Percentiles rank a stretch among this genome's conserved stretches.
These are phyloP conservation scores for Fusarium buharicum DNA, from an alignment of 2,329 filamentous ascomycete genomes.

Conservation along the genomic window DNA sequence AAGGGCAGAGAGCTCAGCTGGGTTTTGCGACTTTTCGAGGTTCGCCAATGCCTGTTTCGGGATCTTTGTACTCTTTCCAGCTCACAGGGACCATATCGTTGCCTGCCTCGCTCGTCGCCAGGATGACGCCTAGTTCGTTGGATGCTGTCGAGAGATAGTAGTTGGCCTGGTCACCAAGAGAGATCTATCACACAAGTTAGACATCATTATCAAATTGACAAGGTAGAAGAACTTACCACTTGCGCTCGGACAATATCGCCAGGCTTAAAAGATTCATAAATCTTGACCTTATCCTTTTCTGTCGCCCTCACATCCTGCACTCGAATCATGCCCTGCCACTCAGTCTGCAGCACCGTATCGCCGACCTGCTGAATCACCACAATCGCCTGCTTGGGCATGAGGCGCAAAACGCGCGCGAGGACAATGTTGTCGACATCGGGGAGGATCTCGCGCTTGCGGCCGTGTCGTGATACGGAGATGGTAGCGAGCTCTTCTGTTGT, in stretches of 20 bases:
- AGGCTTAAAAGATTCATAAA: slow-evolving; percentile 90
- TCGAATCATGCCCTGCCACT: slow-evolving; percentile 86
- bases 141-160: slow-evolving; percentile 94
- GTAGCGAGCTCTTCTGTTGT: slow-evolving; percentile 59
- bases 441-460: slow-evolving; percentile 73
- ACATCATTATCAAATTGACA: not conserved
- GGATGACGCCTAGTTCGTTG: slow-evolving; percentile 92
- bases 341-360: slow-evolving; percentile 75
- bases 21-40: slow-evolving; percentile 93
- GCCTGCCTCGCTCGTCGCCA: slow-evolving; percentile 87
- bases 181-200: slow-evolving; percentile 66
- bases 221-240: slow-evolving; percentile 66
- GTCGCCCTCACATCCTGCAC: slow-evolving; percentile 93
- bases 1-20: slow-evolving; percentile 63
- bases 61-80: slow-evolving; percentile 95
- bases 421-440: slow-evolving; percentile 85
- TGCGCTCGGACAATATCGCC: slow-evolving; percentile 90
- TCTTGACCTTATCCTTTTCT: slow-evolving; percentile 93
- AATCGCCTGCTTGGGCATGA: slow-evolving; percentile 85
- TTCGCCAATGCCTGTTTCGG: slow-evolving; percentile 80
- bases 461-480: slow-evolving; percentile 65
- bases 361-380: slow-evolving; percentile 88
- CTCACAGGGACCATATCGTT: slow-evolving; percentile 93
- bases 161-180: slow-evolving; percentile 89
- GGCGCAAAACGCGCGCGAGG: slow-evolving; percentile 84